Percentiles rank a stretch among this genome's conserved stretches.
Evolutionary conservation across 2,329 filamentous ascomycete species (phyloP).

Genomic region (Xylaria sp.): DNA sequence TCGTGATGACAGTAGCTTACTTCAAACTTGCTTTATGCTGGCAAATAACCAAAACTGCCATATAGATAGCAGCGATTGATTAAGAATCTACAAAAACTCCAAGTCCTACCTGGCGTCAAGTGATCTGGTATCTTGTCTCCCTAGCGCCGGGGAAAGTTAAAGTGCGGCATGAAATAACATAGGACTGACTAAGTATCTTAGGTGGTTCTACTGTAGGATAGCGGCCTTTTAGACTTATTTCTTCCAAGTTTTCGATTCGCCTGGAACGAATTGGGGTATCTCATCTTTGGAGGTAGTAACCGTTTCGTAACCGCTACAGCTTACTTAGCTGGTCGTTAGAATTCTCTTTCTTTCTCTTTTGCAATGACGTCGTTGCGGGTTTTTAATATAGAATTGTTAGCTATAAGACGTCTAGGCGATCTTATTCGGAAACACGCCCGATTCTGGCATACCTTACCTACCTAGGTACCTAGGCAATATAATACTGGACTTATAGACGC

Average conservation of each 20-base stretch:
- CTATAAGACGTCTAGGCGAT: neutral
- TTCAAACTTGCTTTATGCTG: conserved; percentile 7
- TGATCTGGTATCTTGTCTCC: neutral
- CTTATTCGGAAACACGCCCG: neutral
- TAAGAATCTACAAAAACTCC: neutral
- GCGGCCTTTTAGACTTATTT: neutral
- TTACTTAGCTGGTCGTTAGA: neutral
- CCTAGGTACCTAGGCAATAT: no score
- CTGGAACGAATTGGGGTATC: neutral
- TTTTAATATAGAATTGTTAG: neutral
- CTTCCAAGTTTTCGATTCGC: neutral
- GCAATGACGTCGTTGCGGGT: conserved; percentile 21
- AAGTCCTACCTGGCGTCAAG: neutral
- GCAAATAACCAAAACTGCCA: neutral
- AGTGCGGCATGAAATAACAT: neutral
- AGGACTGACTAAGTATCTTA: neutral
- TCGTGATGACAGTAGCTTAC: conserved; percentile 6
- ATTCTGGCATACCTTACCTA: conserved; percentile 5
- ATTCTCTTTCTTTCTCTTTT: neutral
- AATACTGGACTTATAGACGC: neutral
- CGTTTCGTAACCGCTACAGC: neutral
- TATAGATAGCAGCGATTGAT: neutral
- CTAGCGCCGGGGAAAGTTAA: neutral
- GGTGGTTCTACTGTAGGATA: neutral
- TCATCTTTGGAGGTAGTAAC: neutral